Conservation (phyloP, 768 basidiomycete species). For the Tephrocybe sp. region DNA sequence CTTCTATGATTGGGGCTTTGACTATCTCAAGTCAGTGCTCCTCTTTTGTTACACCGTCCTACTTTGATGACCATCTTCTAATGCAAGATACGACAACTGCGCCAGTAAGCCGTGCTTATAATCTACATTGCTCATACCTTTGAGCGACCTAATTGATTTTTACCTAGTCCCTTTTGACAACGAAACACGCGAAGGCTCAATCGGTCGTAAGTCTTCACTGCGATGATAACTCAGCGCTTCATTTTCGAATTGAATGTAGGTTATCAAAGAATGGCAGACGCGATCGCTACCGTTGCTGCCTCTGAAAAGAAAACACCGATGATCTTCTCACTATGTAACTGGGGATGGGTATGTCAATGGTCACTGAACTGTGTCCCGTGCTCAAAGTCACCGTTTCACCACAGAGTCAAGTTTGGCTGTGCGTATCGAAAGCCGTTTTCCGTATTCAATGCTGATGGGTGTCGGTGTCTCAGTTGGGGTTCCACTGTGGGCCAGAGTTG, state of each 20-base stretch:
- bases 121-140: no score
- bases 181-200: constrained; percentile 52
- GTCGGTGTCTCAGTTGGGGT: constrained; percentile 40
- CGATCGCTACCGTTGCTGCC: constrained; percentile 45
- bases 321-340: constrained; percentile 60
- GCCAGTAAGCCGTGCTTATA: constrained; percentile 34
- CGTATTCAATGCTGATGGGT: background rate
- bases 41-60: background rate
- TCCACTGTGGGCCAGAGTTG: constrained; percentile 61
- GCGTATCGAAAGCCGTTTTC: constrained; percentile 9
- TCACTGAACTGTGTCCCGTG: background rate
- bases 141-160: background rate
- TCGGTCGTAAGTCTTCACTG: constrained; percentile 43
- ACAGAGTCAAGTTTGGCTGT: constrained; percentile 56
- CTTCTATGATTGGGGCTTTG: constrained; percentile 66
- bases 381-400: background rate
- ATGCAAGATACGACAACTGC: constrained; percentile 52
- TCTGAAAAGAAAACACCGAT: constrained; percentile 46
- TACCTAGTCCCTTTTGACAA: constrained; percentile 53
- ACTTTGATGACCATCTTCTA: background rate
- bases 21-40: constrained; percentile 55
- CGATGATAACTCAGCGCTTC: background rate
- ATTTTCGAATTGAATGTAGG: background rate
- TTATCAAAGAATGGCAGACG: constrained; percentile 61
- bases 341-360: constrained; percentile 51